Evolutionary conservation across 23 red algal genomes (phyloP).

Genomic region (Gracilaria domingensis): DNA sequence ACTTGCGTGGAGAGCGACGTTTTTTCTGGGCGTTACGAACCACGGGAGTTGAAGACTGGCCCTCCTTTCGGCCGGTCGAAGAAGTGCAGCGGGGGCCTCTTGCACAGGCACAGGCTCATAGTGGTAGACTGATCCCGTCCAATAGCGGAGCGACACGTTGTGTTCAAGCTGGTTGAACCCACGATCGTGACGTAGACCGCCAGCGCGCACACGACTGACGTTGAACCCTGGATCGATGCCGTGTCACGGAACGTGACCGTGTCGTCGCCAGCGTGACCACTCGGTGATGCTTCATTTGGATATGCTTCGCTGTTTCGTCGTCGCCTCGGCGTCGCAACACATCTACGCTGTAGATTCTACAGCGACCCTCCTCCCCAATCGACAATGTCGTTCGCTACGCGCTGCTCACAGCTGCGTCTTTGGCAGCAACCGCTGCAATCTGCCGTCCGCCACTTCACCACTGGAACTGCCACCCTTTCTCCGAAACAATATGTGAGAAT

Average conservation of each 20-base stretch:
- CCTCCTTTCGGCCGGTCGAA: too few species aligned
- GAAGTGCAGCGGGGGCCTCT: too few species aligned
- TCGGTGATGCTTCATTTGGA: too few species aligned
- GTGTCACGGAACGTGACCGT: too few species aligned
- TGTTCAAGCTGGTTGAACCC: background rate
- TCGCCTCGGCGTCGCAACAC: background rate
- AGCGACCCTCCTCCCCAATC: background rate
- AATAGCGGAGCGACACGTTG: background rate
- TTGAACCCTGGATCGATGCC: too few species aligned
- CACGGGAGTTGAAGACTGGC: background rate
- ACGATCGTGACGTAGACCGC: too few species aligned
- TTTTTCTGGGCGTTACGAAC: background rate
- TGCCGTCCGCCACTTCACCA: background rate
- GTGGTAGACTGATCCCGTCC: background rate
- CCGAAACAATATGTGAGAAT: constrained; percentile 55
- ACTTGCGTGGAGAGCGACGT: background rate
- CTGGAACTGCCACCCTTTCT: background rate
- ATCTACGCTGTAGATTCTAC: background rate
- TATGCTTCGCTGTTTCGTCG: background rate
- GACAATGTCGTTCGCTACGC: constrained; percentile 1
- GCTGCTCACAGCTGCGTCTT: background rate
- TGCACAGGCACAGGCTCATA: too few species aligned
- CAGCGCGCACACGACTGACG: too few species aligned
- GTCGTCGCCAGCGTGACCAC: too few species aligned
- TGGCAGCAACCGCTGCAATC: constrained; percentile 7